Percentiles rank a stretch among this genome's conserved stretches.
Conservation (phyloP, 805 yeast species). For the Ogataea chonburiensis region DNA sequence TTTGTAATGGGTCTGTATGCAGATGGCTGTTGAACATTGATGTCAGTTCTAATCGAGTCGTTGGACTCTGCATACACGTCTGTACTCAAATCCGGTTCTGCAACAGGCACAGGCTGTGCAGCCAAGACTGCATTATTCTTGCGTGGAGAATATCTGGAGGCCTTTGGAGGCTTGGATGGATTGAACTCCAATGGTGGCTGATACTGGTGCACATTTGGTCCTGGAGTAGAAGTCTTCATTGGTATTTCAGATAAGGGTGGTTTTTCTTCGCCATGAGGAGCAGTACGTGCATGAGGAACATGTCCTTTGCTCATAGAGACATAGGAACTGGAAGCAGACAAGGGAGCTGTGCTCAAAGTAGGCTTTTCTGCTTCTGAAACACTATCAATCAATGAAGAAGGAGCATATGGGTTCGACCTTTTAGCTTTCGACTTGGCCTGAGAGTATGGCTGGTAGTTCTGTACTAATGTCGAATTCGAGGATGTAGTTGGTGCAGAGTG, state of each 20-base stretch:
- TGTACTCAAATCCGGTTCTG: neutral
- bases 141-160: slow-evolving; percentile 10
- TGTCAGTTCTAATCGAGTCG: slow-evolving; percentile 19
- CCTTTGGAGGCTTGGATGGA: neutral
- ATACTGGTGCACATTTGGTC: slow-evolving; percentile 1
- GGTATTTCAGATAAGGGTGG: slow-evolving; percentile 2
- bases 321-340: slow-evolving; percentile 6
- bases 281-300: neutral
- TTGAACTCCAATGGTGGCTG: neutral
- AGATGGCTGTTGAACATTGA: slow-evolving; percentile 15
- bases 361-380: slow-evolving; percentile 4
- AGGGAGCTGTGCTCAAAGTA: slow-evolving; percentile 6
- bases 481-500: slow-evolving; percentile 27
- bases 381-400: slow-evolving; percentile 1
- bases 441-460: slow-evolving; percentile 11
- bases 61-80: slow-evolving; percentile 14
- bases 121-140: slow-evolving; percentile 2
- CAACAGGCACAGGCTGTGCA: too few relatives aligned
- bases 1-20: slow-evolving; percentile 13
- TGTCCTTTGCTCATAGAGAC: neutral
- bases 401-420: slow-evolving; percentile 15
- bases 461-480: slow-evolving; percentile 23
- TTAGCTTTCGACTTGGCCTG: slow-evolving; percentile 17
- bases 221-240: slow-evolving; percentile 11
- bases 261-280: neutral